Evolutionary conservation across 164 flowering plant genomes (phyloP), one percentile per base, ranked within the genome.

Genomic region (Santalum album): DNA sequence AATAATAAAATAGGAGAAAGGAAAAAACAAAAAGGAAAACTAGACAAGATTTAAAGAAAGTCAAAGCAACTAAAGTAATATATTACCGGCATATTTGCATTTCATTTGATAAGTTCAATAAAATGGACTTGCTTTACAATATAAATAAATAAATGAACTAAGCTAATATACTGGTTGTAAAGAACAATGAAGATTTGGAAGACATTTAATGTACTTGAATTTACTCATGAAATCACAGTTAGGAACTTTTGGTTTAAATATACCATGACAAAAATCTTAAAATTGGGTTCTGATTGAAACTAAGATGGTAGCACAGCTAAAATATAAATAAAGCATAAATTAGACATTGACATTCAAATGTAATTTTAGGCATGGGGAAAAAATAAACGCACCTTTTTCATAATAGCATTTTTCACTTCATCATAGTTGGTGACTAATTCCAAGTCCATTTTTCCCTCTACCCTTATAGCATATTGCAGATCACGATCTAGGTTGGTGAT

Each of bases 381-480:
- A 44, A 9, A 64, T 24, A 29, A 40, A 35, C 25, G 43, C 52
- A 94, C 97, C 99, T 94, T 94, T 64, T 81, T 83, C 71, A 64
- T 62, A 55, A 94, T 94, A 32, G 79, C 79, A 67, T 64, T 72
- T 81, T 81, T 94, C 64, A 94, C 95, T 72, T 87, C 97, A 29
- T 81, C 95, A 65, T 90, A 94, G 65, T 94, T 94, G 56, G 82
- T 63, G 43, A 94, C 82, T 34, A 74, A 66, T 53, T 87, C 92
- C 64, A 84, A 49, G 18, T 85, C 90, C 99, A 87, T 84, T 79
- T 90, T 90, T 23, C 97, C 97, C 81, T 94, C 99, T 52, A 94
- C 99, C 69, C 60, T 71, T 51, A 94, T 80, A 18, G 97, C 97
- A 82, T 90, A 87, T 67, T 89, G 88, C 63, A 94, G 80, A 75